phyloP scores from a whole-genome alignment of 768 basidiomycete species.

The Amanita pallidorosea region DNA sequence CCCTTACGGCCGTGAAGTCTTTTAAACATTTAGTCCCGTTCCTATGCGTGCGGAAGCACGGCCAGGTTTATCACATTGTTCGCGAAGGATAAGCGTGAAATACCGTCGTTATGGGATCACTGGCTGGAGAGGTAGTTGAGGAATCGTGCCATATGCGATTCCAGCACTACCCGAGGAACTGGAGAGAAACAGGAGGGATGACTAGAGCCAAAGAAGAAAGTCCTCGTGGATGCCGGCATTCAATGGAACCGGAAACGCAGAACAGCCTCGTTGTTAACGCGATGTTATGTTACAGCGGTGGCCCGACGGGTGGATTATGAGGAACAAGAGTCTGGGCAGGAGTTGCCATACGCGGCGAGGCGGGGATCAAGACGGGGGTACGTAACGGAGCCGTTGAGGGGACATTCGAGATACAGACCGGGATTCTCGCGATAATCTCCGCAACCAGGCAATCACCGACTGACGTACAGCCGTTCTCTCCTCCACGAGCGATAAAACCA shows the following conservation, averaged over 20 bases:
- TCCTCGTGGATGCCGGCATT: neutral
- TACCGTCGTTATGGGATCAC: too few species aligned
- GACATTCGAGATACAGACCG: too few species aligned
- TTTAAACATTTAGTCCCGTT: neutral
- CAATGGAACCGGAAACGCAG: neutral
- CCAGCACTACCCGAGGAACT: too few species aligned
- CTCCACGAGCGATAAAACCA: neutral
- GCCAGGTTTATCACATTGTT: neutral
- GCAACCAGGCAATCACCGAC: conserved; percentile 2
- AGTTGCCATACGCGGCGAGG: conserved; percentile 1
- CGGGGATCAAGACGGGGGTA: conserved; percentile 5
- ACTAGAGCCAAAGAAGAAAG: neutral
- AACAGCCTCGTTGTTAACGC: neutral
- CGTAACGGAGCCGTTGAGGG: conserved; percentile 4
- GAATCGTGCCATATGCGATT: too few species aligned
- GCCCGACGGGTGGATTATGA: neutral
- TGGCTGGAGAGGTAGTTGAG: too few species aligned
- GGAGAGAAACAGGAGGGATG: too few species aligned
- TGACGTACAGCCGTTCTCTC: conserved; percentile 2
- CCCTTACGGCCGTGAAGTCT: too few species aligned
- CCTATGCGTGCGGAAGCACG: neutral
- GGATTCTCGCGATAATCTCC: conserved; percentile 8
- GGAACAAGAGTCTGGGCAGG: neutral
- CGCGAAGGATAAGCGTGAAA: neutral
- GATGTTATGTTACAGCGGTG: neutral